These are phyloP conservation scores for Microdochium bolleyi DNA, from an alignment of 2,329 filamentous ascomycete genomes.

Conservation along the genomic window DNA sequence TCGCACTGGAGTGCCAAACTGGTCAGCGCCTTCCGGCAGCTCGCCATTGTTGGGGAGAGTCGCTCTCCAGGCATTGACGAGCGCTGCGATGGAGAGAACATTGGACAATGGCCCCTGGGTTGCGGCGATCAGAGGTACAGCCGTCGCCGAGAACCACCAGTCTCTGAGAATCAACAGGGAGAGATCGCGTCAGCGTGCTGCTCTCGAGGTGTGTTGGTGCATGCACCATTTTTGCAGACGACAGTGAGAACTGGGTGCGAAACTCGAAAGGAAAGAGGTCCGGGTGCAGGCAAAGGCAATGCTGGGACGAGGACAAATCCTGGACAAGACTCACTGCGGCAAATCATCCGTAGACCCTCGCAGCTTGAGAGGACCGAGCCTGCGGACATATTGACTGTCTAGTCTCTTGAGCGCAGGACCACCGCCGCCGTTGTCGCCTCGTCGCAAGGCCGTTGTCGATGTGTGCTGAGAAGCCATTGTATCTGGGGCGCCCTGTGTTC, in stretches of 20 bases:
- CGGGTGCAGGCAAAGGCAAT: too few relatives aligned
- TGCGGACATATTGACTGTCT: conserved; percentile 5
- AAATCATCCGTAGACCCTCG: conserved; percentile 21
- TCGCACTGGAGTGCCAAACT: conserved; percentile 39
- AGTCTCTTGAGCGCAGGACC: background rate
- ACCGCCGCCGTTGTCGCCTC: background rate
- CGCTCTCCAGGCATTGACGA: conserved; percentile 57
- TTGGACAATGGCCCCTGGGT: conserved; percentile 66
- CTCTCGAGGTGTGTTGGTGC: too few relatives aligned
- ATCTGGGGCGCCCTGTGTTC: too few relatives aligned
- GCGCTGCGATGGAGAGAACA: conserved; percentile 57
- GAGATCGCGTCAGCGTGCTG: too few relatives aligned
- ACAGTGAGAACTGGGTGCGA: too few relatives aligned
- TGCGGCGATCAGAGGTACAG: conserved; percentile 54
- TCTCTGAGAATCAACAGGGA: conserved; percentile 11
- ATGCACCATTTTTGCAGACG: too few relatives aligned
- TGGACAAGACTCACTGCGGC: conserved; percentile 8
- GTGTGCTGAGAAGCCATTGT: background rate
- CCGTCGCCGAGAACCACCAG: conserved; percentile 31
- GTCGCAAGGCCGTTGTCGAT: background rate
- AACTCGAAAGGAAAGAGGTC: too few relatives aligned
- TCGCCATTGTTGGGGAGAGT: conserved; percentile 36
- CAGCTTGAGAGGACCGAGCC: conserved; percentile 18
- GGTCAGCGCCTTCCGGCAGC: conserved; percentile 33
- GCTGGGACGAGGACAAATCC: too few relatives aligned